Percentiles rank a stretch among this genome's conserved stretches.
Conservation (phyloP, 345 rosid species). For the Gynandropsis gynandra region DNA sequence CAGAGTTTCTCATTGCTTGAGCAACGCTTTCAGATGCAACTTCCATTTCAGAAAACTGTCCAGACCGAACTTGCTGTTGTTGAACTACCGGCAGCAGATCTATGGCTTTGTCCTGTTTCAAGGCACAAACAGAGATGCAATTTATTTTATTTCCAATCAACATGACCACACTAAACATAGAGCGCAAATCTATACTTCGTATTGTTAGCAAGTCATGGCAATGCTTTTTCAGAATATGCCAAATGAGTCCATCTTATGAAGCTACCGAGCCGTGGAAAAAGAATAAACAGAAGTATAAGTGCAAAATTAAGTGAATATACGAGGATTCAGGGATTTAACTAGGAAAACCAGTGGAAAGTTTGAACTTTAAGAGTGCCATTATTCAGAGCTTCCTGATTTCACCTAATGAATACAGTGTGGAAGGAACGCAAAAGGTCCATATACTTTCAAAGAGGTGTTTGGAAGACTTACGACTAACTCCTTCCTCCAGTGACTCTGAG, state of each 20-base stretch:
- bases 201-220: no score
- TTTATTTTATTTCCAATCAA: constrained; percentile 15
- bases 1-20: constrained; percentile 35
- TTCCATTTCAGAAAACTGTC: constrained; percentile 32
- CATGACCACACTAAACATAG: constrained; percentile 8
- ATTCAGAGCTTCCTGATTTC: not conserved
- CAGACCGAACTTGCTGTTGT: constrained; percentile 56
- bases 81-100: constrained; percentile 62
- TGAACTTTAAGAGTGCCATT: no score
- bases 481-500: constrained; percentile 65
- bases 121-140: constrained; percentile 8
- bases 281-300: no score
- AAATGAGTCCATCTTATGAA: no score
- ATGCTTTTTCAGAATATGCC: no score
- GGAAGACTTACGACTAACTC: constrained; percentile 63
- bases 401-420: constrained; percentile 8
- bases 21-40: constrained; percentile 33
- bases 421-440: not conserved
- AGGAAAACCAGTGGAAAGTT: no score
- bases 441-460: constrained; percentile 12
- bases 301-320: no score
- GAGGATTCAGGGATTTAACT: no score
- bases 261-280: no score
- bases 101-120: constrained; percentile 54
- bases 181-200: not conserved